These are phyloP conservation scores for Mycena amicta DNA, from an alignment of 768 basidiomycete species.

Conservation along the genomic window DNA sequence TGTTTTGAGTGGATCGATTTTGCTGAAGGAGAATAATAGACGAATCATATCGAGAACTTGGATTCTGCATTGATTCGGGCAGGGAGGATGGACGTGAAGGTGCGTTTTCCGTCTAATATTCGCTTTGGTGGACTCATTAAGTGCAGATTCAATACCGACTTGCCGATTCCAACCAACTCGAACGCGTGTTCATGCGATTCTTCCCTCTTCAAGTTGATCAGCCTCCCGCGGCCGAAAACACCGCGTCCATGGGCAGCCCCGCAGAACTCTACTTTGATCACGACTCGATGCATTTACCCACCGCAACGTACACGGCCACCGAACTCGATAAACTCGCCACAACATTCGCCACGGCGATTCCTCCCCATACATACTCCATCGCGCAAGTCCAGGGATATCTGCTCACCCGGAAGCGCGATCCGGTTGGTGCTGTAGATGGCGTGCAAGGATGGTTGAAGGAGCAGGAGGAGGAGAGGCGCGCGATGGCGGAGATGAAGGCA, in stretches of 20 bases:
- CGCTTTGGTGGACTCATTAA: neutral
- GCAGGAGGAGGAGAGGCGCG: slow-evolving; percentile 24
- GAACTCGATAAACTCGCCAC: neutral
- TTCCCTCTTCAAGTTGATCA: neutral
- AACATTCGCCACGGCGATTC: slow-evolving; percentile 4
- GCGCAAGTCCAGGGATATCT: slow-evolving; percentile 29
- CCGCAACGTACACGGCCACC: neutral
- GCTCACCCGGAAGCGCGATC: slow-evolving; percentile 26
- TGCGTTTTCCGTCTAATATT: neutral
- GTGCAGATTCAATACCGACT: slow-evolving; percentile 17
- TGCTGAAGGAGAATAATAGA: no score
- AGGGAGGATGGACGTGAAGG: slow-evolving; percentile 22
- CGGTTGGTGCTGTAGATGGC: slow-evolving; percentile 8
- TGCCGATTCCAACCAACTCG: slow-evolving; percentile 9
- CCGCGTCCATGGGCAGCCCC: neutral
- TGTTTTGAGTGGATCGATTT: neutral
- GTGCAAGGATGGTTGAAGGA: slow-evolving; percentile 30
- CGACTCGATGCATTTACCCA: no score
- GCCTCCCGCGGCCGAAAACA: neutral
- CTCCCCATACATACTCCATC: slow-evolving; percentile 6
- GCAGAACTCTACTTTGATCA: neutral
- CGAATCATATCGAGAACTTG: slow-evolving; percentile 19
- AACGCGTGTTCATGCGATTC: slow-evolving; percentile 10
- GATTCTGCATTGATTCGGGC: slow-evolving; percentile 16
- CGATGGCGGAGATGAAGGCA: slow-evolving; percentile 12